Percentiles rank a stretch among this genome's conserved stretches.
Evolutionary conservation across 208 protist species (phyloP).

Genomic region (Crithidia fasciculata): DNA sequence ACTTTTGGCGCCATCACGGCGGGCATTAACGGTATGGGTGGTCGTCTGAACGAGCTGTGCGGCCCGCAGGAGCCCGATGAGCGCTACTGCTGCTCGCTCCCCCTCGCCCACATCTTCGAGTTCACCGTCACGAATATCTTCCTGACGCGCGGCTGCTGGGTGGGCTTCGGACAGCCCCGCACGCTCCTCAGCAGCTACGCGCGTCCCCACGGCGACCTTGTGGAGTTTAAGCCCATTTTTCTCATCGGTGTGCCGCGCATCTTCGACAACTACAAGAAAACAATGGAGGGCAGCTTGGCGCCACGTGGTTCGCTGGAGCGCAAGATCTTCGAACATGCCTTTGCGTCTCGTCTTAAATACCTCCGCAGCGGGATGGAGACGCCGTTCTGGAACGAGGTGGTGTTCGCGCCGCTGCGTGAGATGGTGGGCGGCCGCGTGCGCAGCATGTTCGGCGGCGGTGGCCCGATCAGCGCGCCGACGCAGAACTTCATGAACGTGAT

Average conservation of each 20-base stretch:
- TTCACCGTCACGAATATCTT: conserved; percentile 80
- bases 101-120: conserved; percentile 93
- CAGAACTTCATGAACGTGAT: conserved; percentile 88
- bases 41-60: conserved; percentile 60
- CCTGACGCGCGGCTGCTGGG: conserved; percentile 60
- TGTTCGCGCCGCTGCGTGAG: conserved; percentile 73
- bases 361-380: conserved; percentile 72
- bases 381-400: conserved; percentile 82
- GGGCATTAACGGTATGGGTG: conserved; percentile 38
- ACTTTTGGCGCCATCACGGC: conserved; percentile 64
- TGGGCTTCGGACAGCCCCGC: conserved; percentile 82
- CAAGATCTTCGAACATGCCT: conserved; percentile 74
- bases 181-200: conserved; percentile 77
- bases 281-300: conserved; percentile 68
- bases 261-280: conserved; percentile 90
- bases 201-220: conserved; percentile 75
- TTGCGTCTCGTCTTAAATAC: conserved; percentile 54
- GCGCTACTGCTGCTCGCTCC: conserved; percentile 85
- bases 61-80: conserved; percentile 55
- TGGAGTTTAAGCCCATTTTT: conserved; percentile 81
- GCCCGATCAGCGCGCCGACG: conserved; percentile 68
- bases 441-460: conserved; percentile 82
- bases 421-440: conserved; percentile 75
- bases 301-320: conserved; percentile 70
- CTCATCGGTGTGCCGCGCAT: conserved; percentile 88